Conservation (phyloP, 2,329 filamentous ascomycete species). For the Nemania serpens region DNA sequence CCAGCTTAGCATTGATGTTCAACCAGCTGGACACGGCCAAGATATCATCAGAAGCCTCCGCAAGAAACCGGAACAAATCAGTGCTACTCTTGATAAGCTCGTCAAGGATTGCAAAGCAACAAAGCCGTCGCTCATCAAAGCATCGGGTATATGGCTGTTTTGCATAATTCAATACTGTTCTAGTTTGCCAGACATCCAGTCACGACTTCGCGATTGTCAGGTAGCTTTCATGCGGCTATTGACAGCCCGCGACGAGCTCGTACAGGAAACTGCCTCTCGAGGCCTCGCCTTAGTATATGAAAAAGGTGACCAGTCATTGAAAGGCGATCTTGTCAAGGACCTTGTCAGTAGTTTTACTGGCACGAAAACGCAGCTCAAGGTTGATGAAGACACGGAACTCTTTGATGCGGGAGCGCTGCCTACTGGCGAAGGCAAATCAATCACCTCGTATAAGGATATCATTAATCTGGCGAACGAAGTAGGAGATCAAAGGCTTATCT, state of each 20-base stretch:
- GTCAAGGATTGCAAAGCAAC: conserved; percentile 78
- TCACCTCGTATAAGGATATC: conserved; percentile 98
- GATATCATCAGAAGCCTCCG: conserved; percentile 40
- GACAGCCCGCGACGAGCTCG: conserved; percentile 86
- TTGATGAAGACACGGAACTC: conserved; percentile 87
- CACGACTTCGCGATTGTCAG: conserved; percentile 77
- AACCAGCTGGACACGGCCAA: conserved; percentile 51
- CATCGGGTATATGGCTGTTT: conserved; percentile 93
- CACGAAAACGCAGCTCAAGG: conserved; percentile 73
- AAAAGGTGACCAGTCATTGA: conserved; percentile 80
- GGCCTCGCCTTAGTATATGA: conserved; percentile 94
- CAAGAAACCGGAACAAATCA: conserved; percentile 50
- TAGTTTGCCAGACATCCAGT: conserved; percentile 74
- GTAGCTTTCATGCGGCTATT: conserved; percentile 86
- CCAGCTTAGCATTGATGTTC: conserved; percentile 75
- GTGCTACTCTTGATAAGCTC: conserved; percentile 69
- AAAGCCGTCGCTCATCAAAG: conserved; percentile 88
- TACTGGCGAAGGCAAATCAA: conserved; percentile 84
- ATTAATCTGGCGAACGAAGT: conserved; percentile 95
- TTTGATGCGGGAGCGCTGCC: conserved; percentile 91
- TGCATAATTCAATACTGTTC: conserved; percentile 90
- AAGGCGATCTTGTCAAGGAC: conserved; percentile 82
- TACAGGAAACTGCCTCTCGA: conserved; percentile 92
- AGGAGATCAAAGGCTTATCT: conserved; percentile 93
- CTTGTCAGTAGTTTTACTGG: conserved; percentile 89